Evolutionary conservation across 352 stramenopile genomes (phyloP).

Genomic region (Peronospora belbahrii): DNA sequence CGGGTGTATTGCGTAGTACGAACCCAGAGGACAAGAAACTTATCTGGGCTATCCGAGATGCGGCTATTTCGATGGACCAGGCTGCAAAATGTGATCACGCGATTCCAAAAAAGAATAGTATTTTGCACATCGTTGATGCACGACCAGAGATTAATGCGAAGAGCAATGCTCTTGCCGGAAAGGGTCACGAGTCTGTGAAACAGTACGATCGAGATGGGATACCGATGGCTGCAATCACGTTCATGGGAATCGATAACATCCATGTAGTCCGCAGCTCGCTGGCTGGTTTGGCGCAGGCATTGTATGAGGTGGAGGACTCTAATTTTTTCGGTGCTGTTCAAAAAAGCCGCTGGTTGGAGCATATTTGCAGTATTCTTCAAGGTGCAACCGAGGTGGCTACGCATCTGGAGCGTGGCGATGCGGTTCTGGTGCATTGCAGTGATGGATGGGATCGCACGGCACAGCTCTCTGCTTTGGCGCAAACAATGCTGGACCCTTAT

Average conservation of each 20-base stretch:
- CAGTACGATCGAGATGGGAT: constrained; percentile 76
- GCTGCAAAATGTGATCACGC: constrained; percentile 14
- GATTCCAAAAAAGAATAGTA: constrained; percentile 58
- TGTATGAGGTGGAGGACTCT: constrained; percentile 80
- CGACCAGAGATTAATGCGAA: constrained; percentile 87
- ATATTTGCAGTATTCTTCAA: constrained; percentile 73
- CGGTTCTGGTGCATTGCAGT: constrained; percentile 78
- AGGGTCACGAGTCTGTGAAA: constrained; percentile 86
- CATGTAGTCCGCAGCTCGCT: constrained; percentile 78
- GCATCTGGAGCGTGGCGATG: constrained; percentile 66
- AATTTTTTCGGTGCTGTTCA: constrained; percentile 83
- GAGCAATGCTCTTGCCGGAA: constrained; percentile 83
- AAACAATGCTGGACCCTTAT: constrained; percentile 84
- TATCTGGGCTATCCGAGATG: constrained; percentile 84
- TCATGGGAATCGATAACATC: constrained; percentile 87
- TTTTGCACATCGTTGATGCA: constrained; percentile 87
- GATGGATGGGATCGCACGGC: constrained; percentile 82
- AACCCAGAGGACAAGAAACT: constrained; percentile 87
- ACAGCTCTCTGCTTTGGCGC: constrained; percentile 61
- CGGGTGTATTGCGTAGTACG: constrained; percentile 90
- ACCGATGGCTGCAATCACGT: constrained; percentile 68
- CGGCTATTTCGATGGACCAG: constrained; percentile 42
- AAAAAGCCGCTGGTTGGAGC: constrained; percentile 78
- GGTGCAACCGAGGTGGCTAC: constrained; percentile 65
- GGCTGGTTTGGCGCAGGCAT: constrained; percentile 48